Evolutionary conservation across 768 basidiomycete genomes (phyloP).

Genomic region (Kwoniella europaea): DNA sequence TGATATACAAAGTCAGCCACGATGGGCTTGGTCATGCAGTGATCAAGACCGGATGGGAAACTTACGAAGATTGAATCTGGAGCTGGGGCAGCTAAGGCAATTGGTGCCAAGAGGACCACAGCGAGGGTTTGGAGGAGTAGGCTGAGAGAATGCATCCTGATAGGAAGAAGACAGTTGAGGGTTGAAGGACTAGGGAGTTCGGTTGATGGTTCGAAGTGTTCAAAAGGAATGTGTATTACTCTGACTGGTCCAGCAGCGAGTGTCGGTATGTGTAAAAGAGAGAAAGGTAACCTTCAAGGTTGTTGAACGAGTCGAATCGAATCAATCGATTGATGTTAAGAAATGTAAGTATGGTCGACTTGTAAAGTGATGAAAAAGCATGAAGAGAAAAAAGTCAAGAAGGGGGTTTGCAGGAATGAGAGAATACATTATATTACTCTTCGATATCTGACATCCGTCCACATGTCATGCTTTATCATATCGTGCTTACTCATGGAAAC

Average conservation of each 20-base stretch:
- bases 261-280: background rate
- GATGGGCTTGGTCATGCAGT: background rate
- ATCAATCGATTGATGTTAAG: background rate
- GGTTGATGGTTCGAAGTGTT: background rate
- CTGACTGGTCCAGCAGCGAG: background rate
- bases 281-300: background rate
- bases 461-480: no score
- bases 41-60: background rate
- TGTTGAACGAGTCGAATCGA: background rate
- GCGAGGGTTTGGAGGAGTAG: conserved; percentile 7
- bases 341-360: background rate
- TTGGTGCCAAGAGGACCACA: conserved; percentile 8
- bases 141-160: conserved; percentile 8
- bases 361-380: no score
- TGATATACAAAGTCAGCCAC: background rate
- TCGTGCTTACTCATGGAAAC: no score
- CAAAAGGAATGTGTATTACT: background rate
- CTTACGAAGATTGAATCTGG: conserved; percentile 27
- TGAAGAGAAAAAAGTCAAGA: no score
- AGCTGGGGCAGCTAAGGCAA: conserved; percentile 13
- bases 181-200: background rate
- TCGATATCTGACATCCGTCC: no score
- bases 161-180: background rate
- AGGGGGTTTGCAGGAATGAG: no score
- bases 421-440: no score